These are phyloP conservation scores for Cenococcum geophilum DNA, from an alignment of 495 filamentous ascomycete species.

Conservation along the genomic window DNA sequence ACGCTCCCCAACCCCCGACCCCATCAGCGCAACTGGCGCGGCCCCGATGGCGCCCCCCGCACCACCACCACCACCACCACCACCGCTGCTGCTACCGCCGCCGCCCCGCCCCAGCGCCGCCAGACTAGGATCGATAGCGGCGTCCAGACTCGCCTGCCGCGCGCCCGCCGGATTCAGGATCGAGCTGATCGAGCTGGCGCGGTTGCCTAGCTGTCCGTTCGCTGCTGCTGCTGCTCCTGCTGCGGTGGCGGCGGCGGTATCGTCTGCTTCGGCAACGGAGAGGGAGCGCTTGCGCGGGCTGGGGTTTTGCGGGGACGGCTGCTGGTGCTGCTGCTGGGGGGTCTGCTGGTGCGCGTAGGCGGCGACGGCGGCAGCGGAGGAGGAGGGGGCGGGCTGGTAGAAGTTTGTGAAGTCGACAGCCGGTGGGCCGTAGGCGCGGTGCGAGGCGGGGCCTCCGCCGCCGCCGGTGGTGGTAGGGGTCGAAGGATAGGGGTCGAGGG, in stretches of 20 bases:
- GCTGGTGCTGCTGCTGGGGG: constrained; percentile 6
- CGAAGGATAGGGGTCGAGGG: constrained; percentile 17
- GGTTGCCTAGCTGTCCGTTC: constrained; percentile 10
- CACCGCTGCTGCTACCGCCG: no score
- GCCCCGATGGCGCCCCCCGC: no score
- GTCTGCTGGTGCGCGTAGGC: constrained; percentile 17
- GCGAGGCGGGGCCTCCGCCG: no score
- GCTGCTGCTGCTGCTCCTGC: not conserved
- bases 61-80: no score
- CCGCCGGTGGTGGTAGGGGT: not conserved
- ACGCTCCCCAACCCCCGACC: constrained; percentile 41
- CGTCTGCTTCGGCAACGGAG: constrained; percentile 44
- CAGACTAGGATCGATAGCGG: constrained; percentile 23
- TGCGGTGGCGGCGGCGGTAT: not conserved
- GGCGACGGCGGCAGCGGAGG: constrained; percentile 15
- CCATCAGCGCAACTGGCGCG: constrained; percentile 39
- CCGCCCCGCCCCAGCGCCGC: constrained; percentile 41
- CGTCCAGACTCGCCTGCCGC: constrained; percentile 2
- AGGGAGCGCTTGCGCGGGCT: constrained; percentile 61
- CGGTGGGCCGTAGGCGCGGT: constrained; percentile 26
- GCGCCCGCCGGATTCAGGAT: constrained; percentile 19
- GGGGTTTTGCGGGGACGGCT: constrained; percentile 42
- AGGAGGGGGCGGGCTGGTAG: constrained; percentile 9
- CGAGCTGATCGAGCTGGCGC: constrained; percentile 16
- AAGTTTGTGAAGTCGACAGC: constrained; percentile 38